A percentile compares a stretch with the other conserved stretches of the same genome.
Conservation (phyloP, 805 yeast genomes). For the Nakazawaea laoshanensis region DNA sequence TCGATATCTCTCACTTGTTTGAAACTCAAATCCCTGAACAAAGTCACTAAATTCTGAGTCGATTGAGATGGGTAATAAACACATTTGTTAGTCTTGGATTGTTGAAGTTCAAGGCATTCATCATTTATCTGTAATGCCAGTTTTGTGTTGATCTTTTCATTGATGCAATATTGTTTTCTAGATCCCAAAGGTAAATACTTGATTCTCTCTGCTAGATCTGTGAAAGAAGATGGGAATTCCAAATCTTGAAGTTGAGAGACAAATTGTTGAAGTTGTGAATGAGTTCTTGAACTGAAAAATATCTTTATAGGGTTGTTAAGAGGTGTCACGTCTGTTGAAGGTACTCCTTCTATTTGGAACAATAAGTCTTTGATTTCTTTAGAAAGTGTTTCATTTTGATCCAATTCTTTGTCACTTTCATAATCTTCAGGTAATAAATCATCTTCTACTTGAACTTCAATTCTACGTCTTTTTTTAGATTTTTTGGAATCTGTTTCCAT, state of each 20-base stretch:
- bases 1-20: slow-evolving; percentile 68
- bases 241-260: slow-evolving; percentile 62
- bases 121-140: slow-evolving; percentile 61
- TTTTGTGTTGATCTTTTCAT: slow-evolving; percentile 45
- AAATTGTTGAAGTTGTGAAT: slow-evolving; percentile 80
- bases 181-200: slow-evolving; percentile 76
- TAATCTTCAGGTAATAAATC: slow-evolving; percentile 29
- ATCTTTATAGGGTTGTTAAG: slow-evolving; percentile 33
- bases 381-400: slow-evolving; percentile 23
- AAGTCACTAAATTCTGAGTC: slow-evolving; percentile 23
- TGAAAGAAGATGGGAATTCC: slow-evolving; percentile 53
- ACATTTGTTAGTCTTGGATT: slow-evolving; percentile 26
- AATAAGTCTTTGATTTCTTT: slow-evolving; percentile 42
- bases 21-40: slow-evolving; percentile 48
- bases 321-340: not conserved
- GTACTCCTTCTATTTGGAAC: slow-evolving; percentile 27
- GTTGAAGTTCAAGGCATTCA: slow-evolving; percentile 67
- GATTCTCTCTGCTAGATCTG: slow-evolving; percentile 35
- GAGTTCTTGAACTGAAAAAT: slow-evolving; percentile 78
- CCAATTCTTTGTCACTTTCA: slow-evolving; percentile 20
- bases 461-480: slow-evolving; percentile 16
- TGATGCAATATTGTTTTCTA: slow-evolving; percentile 76
- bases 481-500: slow-evolving; percentile 17
- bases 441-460: slow-evolving; percentile 15
- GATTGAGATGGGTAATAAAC: slow-evolving; percentile 28